Evolutionary conservation across 2,329 filamentous ascomycete genomes (phyloP), one percentile per base, ranked within the genome.

Genomic region (Neospermospora avenae): DNA sequence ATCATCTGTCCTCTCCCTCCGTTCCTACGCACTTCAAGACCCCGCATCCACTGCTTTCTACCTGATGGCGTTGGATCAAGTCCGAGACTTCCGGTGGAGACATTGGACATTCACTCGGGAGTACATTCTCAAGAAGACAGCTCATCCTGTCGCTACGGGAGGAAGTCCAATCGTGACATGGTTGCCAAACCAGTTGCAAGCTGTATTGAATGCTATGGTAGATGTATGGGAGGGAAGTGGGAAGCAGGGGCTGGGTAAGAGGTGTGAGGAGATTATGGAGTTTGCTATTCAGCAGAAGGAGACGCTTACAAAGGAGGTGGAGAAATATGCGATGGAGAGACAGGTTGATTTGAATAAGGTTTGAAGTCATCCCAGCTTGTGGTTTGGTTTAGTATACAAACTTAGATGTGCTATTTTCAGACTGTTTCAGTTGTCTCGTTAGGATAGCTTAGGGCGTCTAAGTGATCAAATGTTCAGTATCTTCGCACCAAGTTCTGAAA

Each of bases 101-200:
- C 90, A 93, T 74, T 93, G 90, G 90, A 90, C 88, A 73, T 93
- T 93, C 71, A 90, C 89, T 2, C 81, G 89, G 61, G 89, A 93
- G 78, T 93, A 93, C 72, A 93, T 93, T 68, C 81, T 93, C 64
- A 91, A 91, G 79, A 84, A 85, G 70, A 92, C 87, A 0, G 78
- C 77, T 18, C 89, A 93, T 71, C 89, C 90, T 0, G 91, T 87
- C 1, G 90, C 90, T 0, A 93, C 90, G 0, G 90, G 90, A 1
- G 90, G 90, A 18, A 90, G 86, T 67, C 90, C 90, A 3, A 93
- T 93, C 63, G 88, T 93, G 16, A 93, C 89, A 2, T 93, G 90
- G 90, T 75, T 93, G 63, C 90, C 90, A 2, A 93, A 93, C 74
- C 90, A 93, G 77, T 80, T 93, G 51, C 81, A 84, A 64, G 89